phyloP scores from a whole-genome alignment of 768 basidiomycete species.

The Thelephora ganbajun region DNA sequence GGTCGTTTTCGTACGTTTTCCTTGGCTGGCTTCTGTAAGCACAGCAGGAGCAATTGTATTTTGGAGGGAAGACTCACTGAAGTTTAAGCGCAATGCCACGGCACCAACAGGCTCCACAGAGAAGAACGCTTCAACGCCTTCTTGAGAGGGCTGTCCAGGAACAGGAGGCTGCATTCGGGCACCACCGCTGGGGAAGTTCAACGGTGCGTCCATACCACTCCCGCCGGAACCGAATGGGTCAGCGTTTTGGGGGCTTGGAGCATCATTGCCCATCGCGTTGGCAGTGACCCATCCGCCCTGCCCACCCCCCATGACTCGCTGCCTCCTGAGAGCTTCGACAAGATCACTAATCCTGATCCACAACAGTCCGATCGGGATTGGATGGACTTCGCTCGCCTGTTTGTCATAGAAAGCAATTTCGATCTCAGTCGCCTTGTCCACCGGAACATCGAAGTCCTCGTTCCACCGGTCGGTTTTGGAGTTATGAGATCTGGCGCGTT shows the following conservation, averaged over 20 bases:
- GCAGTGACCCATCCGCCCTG: slow-evolving; percentile 95
- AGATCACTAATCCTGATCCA: slow-evolving; percentile 93
- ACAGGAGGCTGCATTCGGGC: slow-evolving; percentile 6
- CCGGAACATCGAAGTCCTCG: slow-evolving; percentile 90
- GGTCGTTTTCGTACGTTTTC: slow-evolving; percentile 95
- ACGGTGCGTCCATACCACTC: slow-evolving; percentile 28
- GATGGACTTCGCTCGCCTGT: slow-evolving; percentile 64
- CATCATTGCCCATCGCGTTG: slow-evolving; percentile 62
- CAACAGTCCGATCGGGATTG: slow-evolving; percentile 83
- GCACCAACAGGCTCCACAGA: slow-evolving; percentile 96
- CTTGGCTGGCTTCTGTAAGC: slow-evolving; percentile 51
- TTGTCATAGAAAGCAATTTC: slow-evolving; percentile 95
- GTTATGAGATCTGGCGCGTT: slow-evolving; percentile 82
- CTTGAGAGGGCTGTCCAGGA: slow-evolving; percentile 17
- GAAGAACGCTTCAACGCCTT: slow-evolving; percentile 96
- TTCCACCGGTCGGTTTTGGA: slow-evolving; percentile 95
- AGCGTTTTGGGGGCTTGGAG: slow-evolving; percentile 7
- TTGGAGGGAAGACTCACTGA: slow-evolving; percentile 46
- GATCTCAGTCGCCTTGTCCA: slow-evolving; percentile 98
- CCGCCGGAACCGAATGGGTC: slow-evolving; percentile 30
- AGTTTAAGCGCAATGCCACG: slow-evolving; percentile 75
- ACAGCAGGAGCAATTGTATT: slow-evolving; percentile 4
- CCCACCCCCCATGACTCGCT: slow-evolving; percentile 82
- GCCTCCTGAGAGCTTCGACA: slow-evolving; percentile 83
- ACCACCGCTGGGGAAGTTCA: slow-evolving; percentile 17